Conservation (phyloP, 78 protist genomes). For the Chrysochromulina tobinii region DNA sequence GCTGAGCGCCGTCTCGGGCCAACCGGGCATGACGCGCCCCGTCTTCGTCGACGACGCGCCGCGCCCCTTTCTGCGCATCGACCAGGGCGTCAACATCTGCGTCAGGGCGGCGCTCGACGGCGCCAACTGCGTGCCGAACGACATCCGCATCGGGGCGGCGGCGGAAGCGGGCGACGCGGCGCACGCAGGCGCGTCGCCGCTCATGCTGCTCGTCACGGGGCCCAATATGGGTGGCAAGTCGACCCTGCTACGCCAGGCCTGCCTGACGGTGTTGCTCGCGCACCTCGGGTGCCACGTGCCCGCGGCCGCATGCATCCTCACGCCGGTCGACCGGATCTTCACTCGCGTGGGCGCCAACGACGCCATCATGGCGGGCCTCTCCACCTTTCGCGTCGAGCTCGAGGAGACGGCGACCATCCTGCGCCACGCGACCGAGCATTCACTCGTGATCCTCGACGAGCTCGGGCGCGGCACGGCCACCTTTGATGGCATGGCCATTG, state of each 20-base stretch:
- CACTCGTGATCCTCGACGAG: constrained; percentile 97
- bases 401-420: constrained; percentile 73
- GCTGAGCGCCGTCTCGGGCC: constrained; percentile 9
- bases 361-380: constrained; percentile 77
- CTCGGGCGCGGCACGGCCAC: constrained; percentile 95
- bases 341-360: constrained; percentile 87
- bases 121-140: constrained; percentile 46
- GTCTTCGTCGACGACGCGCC: not conserved
- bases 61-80: not conserved
- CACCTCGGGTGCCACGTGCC: constrained; percentile 96
- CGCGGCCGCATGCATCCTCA: constrained; percentile 68
- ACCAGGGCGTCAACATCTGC: not conserved
- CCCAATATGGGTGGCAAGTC: constrained; percentile 98
- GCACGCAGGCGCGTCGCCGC: not conserved
- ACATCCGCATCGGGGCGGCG: constrained; percentile 37
- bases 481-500: constrained; percentile 79
- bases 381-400: constrained; percentile 96
- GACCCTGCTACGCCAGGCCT: constrained; percentile 86
- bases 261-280: constrained; percentile 87
- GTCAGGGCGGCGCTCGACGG: not conserved
- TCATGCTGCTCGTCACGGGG: constrained; percentile 89
- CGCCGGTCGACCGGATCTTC: constrained; percentile 94
- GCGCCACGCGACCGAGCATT: constrained; percentile 76
- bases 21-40: not conserved
- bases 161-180: not conserved